Conservation (phyloP, 805 yeast species). For the Teunomyces cretensis region DNA sequence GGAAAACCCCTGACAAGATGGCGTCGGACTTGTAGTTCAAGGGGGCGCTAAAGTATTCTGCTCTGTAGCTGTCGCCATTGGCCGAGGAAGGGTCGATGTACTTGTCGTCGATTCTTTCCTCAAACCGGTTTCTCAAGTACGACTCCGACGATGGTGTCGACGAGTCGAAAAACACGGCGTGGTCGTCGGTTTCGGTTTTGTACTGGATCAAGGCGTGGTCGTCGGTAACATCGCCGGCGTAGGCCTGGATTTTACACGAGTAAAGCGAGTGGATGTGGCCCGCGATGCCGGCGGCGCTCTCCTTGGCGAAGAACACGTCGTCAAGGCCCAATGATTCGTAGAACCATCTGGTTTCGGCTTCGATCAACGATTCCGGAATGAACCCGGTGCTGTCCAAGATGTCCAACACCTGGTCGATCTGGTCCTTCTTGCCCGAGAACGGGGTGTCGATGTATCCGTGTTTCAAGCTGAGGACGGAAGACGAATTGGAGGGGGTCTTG, state of each 20-base stretch:
- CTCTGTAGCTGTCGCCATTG: conserved; percentile 51
- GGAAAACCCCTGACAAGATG: conserved; percentile 38
- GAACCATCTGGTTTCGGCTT: conserved; percentile 85
- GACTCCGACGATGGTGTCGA: conserved; percentile 38
- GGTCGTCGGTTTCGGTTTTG: conserved; percentile 76
- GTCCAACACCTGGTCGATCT: conserved; percentile 79
- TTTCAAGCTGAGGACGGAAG: conserved; percentile 30
- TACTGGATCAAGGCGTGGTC: conserved; percentile 64
- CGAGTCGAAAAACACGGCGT: conserved; percentile 89
- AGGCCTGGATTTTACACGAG: conserved; percentile 91
- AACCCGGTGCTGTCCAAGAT: conserved; percentile 79
- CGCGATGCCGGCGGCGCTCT: conserved; percentile 75
- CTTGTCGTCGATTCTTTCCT: conserved; percentile 74
- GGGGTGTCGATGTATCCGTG: conserved; percentile 73
- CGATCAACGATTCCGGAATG: conserved; percentile 84
- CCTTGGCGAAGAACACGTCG: conserved; percentile 87
- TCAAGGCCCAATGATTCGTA: conserved; percentile 86
- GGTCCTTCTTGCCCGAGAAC: conserved; percentile 78
- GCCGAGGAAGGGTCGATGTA: conserved; percentile 60
- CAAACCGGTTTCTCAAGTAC: conserved; percentile 50
- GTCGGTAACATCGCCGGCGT: conserved; percentile 52
- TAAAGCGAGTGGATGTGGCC: conserved; percentile 84
- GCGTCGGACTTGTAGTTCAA: conserved; percentile 48
- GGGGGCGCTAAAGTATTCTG: conserved; percentile 77
- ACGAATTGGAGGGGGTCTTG: conserved; percentile 26